Conservation (phyloP, 345 rosid genomes). For the Microcos paniculata region DNA sequence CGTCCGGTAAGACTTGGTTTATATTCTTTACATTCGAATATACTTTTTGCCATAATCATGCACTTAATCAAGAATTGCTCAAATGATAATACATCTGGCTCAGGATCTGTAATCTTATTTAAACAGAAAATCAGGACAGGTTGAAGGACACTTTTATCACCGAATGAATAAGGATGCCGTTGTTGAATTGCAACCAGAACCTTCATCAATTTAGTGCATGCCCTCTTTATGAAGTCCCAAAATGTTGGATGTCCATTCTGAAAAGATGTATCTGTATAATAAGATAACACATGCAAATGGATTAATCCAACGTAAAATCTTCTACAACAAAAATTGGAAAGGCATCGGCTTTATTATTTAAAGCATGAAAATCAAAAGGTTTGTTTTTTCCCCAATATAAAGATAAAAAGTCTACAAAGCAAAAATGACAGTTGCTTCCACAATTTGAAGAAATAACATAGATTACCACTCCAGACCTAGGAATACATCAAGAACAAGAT, state of each 20-base stretch:
- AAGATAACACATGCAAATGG: constrained; percentile 5
- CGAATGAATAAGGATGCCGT: constrained; percentile 94
- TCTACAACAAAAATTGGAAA: not conserved
- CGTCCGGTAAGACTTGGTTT: constrained; percentile 83
- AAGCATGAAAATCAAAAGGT: not conserved
- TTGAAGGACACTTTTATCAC: constrained; percentile 84
- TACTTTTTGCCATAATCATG: constrained; percentile 89
- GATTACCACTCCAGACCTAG: not conserved
- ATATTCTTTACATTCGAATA: constrained; percentile 94
- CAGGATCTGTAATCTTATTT: constrained; percentile 78
- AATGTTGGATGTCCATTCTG: constrained; percentile 59
- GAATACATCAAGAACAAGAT: not conserved
- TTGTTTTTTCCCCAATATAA: not conserved
- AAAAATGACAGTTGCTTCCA: not conserved
- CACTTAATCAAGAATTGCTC: constrained; percentile 89
- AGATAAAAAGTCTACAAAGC: not conserved
- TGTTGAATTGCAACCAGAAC: constrained; percentile 79
- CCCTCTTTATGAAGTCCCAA: constrained; percentile 80
- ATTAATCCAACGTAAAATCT: constrained; percentile 2
- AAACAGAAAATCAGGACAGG: constrained; percentile 84
- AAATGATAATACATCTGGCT: constrained; percentile 53
- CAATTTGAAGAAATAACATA: not conserved
- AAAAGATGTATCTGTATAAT: constrained; percentile 71
- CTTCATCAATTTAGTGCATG: constrained; percentile 90
- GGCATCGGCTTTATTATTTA: not conserved